Evolutionary conservation across 352 stramenopile genomes (phyloP), one percentile per base, ranked within the genome.

Genomic region (Phytophthora cryptogea): DNA sequence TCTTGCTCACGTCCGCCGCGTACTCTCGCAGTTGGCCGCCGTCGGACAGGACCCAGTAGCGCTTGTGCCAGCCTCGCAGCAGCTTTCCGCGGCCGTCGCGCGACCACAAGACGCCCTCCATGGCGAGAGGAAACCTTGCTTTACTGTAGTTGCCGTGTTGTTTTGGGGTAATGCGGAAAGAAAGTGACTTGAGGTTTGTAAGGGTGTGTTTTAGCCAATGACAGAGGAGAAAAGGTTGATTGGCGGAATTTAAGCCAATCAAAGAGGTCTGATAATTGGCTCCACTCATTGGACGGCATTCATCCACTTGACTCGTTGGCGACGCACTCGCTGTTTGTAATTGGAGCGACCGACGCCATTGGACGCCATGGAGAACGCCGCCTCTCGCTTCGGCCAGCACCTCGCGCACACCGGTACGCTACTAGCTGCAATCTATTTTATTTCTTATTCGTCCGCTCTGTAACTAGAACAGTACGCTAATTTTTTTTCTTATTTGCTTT

Each of bases 371-470:
- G 80, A 89, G 65, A 90, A 89, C 68, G 83, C 80, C 11, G 86
- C 83, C 53, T 89, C 79, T 44, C 84, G 83, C 54, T 94, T 94
- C 66, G 86, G 86, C 16, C 86, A 94, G 71, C 84, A 86, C 45
- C 82, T 94, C 20, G 86, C 83, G 41, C 86, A 94, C 66, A 94
- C 86, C 23, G 80, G 80, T 88, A 72, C 40, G 65, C 11, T n/a
- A 10, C 4, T 26, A 42, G 6, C 16, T 23, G 16, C 16, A 27
- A 8, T 14, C 13, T 10, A 27, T 43, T 43, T 7, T 28, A 0
- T 28, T 27, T 44, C 39, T 44, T 44, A 44, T 44, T 44, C 39
- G n/a, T 44, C 5, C 14, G 8, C 9, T 37, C 9, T 13, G 4
- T 37, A 9, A 5, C 16, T 44, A 20, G 10, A 39, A 4, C 9